phyloP scores from a whole-genome alignment of 2,329 filamentous ascomycete species.

The Fusarium solani-melongenae region DNA sequence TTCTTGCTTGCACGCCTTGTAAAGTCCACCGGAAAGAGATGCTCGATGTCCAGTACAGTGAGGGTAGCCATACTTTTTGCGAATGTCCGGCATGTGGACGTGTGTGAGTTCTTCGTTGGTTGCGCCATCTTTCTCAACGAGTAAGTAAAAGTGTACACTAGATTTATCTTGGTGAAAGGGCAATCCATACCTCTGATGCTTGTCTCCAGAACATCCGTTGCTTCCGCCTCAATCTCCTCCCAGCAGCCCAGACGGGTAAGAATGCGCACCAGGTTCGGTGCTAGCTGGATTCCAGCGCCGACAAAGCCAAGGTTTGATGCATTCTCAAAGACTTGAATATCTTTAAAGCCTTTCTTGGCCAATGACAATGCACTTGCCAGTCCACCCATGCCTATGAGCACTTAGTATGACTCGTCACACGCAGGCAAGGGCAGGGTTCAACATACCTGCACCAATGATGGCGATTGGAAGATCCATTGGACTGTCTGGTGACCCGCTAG shows the following conservation, averaged over 20 bases:
- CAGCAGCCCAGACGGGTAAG: slow-evolving; percentile 79
- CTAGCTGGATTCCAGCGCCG: slow-evolving; percentile 84
- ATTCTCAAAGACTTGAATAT: slow-evolving; percentile 79
- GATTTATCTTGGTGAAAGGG: not conserved
- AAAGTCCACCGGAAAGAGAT: slow-evolving; percentile 76
- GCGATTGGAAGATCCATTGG: slow-evolving; percentile 47
- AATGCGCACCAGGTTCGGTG: slow-evolving; percentile 84
- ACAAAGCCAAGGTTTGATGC: slow-evolving; percentile 82
- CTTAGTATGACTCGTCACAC: not conserved
- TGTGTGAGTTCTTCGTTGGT: slow-evolving; percentile 76
- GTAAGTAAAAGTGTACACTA: not conserved
- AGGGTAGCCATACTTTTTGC: slow-evolving; percentile 75
- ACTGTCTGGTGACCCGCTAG: not conserved
- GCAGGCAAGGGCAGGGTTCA: not conserved
- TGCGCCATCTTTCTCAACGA: slow-evolving; percentile 65
- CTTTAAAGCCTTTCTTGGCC: slow-evolving; percentile 79
- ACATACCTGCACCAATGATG: slow-evolving; percentile 62
- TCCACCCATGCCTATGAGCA: slow-evolving; percentile 77
- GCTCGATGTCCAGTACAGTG: slow-evolving; percentile 85
- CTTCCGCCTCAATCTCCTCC: slow-evolving; percentile 76
- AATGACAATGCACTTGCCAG: slow-evolving; percentile 77
- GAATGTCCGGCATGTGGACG: slow-evolving; percentile 75
- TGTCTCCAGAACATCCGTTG: slow-evolving; percentile 76
- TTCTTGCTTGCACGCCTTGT: slow-evolving; percentile 74
- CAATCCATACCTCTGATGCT: slow-evolving; percentile 72